Evolutionary conservation across 2,329 filamentous ascomycete species (phyloP), one percentile per base, ranked within the genome.

Genomic region (Blastomyces gilchristii): DNA sequence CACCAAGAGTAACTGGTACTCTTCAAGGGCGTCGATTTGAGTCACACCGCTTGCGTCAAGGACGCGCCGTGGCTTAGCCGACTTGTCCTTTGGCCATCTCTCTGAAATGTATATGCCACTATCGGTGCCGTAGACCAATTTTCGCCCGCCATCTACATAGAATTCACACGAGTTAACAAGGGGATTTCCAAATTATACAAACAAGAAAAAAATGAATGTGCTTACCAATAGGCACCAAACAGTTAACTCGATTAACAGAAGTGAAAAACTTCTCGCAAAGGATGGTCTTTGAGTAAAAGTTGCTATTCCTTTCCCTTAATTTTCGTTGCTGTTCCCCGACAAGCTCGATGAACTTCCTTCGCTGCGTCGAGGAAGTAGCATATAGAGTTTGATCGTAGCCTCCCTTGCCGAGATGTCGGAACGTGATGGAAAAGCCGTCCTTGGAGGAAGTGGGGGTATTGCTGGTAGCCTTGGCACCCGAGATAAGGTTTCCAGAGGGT

Each of bases 261-360:
- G 90, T 93, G 79, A 97, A 95, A 81, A 96, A 97, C 69, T 91
- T 87, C 64, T 94, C 91, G 65, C 91, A 91, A 37, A 88, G 77
- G 62, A 86, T 82, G 0, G 82, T 83, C 76, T 87, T 86, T 45
- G 83, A 86, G 71, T 86, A 88, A 71, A 88, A 87, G 69, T 87
- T 87, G 76, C 85, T 87, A 64, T 79, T 80, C 56, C 85, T 79
- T 68, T 92, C 88, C 67, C 91, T 85, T 63, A 99, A 82, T 66
- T 89, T 89, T 70, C 90, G 86, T 75, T 99, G 95, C 68, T 96
- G 91, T 59, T 86, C 83, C 71, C 96, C 91, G 69, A 99, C 97
- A 71, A 90, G 87, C 77, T 99, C 92, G 73, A 99, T 91, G 88
- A 94, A 99, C 77, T 97, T 99, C 74, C 93, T 90, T 64, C 94